These are phyloP conservation scores for Scheffersomyces insectosa DNA, from an alignment of 1,139 yeast genomes.

Conservation along the genomic window DNA sequence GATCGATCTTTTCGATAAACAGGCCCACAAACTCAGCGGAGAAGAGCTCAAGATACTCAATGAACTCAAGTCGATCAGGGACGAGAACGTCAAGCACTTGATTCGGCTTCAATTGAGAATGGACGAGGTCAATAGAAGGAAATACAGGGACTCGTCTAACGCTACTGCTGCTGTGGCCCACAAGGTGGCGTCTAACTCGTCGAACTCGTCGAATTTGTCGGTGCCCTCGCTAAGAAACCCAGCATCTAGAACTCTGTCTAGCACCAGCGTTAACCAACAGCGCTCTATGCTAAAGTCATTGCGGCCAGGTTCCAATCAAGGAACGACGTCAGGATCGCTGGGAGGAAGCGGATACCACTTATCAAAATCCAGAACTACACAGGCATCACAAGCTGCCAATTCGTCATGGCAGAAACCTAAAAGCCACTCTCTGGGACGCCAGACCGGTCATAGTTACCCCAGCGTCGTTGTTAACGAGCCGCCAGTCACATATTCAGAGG, in stretches of 20 bases:
- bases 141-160: slow-evolving; percentile 1
- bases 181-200: background rate
- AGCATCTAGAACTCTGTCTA: slow-evolving; percentile 13
- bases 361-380: slow-evolving; percentile 16
- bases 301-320: slow-evolving; percentile 21
- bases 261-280: slow-evolving; percentile 3
- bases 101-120: slow-evolving; percentile 44
- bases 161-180: slow-evolving; percentile 1
- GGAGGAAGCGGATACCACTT: slow-evolving; percentile 11
- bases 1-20: slow-evolving; percentile 55
- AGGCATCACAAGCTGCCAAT: slow-evolving; percentile 49
- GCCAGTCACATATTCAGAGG: slow-evolving; percentile 13
- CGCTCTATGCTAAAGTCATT: slow-evolving; percentile 40
- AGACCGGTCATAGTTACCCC: slow-evolving; percentile 14
- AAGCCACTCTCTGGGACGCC: slow-evolving; percentile 30
- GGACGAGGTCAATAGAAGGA: slow-evolving; percentile 36
- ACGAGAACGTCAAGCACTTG: slow-evolving; percentile 51
- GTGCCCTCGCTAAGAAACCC: slow-evolving; percentile 31
- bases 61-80: slow-evolving; percentile 51
- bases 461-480: no score
- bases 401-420: slow-evolving; percentile 40
- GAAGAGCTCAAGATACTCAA: slow-evolving; percentile 46
- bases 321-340: slow-evolving; percentile 9
- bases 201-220: slow-evolving; percentile 10
- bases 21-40: slow-evolving; percentile 26